These are phyloP conservation scores for Cladosporium cucumerinum DNA, from an alignment of 2,329 filamentous ascomycete species.

Conservation along the genomic window DNA sequence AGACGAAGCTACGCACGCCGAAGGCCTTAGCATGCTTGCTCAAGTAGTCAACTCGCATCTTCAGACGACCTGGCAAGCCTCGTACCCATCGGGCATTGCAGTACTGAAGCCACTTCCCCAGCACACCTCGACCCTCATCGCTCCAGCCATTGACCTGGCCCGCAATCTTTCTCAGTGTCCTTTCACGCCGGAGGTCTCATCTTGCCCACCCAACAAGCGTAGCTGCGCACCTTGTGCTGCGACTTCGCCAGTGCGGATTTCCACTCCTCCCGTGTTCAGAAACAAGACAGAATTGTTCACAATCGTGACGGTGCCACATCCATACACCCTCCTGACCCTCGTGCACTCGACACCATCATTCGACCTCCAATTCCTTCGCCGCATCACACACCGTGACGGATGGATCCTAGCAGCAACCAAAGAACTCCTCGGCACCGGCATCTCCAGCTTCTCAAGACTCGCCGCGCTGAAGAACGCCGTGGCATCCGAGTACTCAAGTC, in stretches of 20 bases:
- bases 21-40: slow-evolving; percentile 64
- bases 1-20: slow-evolving; percentile 49
- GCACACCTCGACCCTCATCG: slow-evolving; percentile 69
- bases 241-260: slow-evolving; percentile 62
- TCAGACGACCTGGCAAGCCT: slow-evolving; percentile 78
- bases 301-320: slow-evolving; percentile 85
- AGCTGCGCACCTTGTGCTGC: slow-evolving; percentile 72
- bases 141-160: slow-evolving; percentile 69
- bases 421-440: slow-evolving; percentile 61
- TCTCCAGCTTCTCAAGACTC: slow-evolving; percentile 63
- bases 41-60: slow-evolving; percentile 80
- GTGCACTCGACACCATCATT: slow-evolving; percentile 50
- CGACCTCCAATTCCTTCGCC: slow-evolving; percentile 44
- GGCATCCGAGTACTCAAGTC: slow-evolving; percentile 61
- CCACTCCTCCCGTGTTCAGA: slow-evolving; percentile 63
- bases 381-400: slow-evolving; percentile 66
- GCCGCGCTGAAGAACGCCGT: slow-evolving; percentile 78
- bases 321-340: slow-evolving; percentile 75
- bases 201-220: slow-evolving; percentile 77
- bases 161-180: slow-evolving; percentile 73
- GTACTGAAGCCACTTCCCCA: slow-evolving; percentile 76
- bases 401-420: slow-evolving; percentile 74
- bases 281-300: slow-evolving; percentile 74
- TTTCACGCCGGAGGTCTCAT: slow-evolving; percentile 65
- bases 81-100: slow-evolving; percentile 71